phyloP scores from a whole-genome alignment of 805 yeast species.

The Cyberlindnera euphorbiae region DNA sequence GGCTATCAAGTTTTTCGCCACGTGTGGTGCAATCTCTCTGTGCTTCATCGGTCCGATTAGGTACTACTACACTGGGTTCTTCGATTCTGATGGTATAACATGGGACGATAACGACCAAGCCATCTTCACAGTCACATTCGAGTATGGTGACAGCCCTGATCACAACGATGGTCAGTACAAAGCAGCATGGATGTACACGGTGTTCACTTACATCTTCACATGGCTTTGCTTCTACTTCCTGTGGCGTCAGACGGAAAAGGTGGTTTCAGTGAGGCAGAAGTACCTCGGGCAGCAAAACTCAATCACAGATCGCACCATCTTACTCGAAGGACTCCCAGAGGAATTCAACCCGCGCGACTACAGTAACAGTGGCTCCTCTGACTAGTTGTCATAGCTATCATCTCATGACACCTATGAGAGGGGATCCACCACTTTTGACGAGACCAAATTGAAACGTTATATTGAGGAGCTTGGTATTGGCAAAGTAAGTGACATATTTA shows the following conservation, averaged over 20 bases:
- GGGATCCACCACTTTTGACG: constrained; percentile 34
- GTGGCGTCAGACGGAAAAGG: constrained; percentile 64
- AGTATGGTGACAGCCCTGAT: constrained; percentile 23
- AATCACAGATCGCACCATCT: constrained; percentile 85
- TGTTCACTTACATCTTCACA: constrained; percentile 85
- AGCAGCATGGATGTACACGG: constrained; percentile 80
- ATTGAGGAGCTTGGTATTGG: constrained; percentile 80
- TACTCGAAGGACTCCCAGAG: constrained; percentile 84
- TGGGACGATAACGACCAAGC: constrained; percentile 17
- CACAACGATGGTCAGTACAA: constrained; percentile 39
- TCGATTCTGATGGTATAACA: constrained; percentile 52
- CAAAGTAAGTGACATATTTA: constrained; percentile 65
- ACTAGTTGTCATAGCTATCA: constrained; percentile 1
- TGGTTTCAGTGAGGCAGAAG: constrained; percentile 73
- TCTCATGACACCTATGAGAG: neutral
- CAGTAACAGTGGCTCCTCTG: constrained; percentile 12
- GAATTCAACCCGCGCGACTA: constrained; percentile 47
- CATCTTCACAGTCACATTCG: constrained; percentile 13
- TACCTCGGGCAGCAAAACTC: constrained; percentile 85
- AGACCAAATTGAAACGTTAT: constrained; percentile 61
- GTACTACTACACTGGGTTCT: constrained; percentile 75
- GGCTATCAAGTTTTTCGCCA: constrained; percentile 66
- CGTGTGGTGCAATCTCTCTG: constrained; percentile 66
- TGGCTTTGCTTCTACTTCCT: constrained; percentile 55
- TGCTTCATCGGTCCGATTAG: constrained; percentile 81